phyloP scores from a whole-genome alignment of 805 yeast species.

The Nakazawaea siamensis region DNA sequence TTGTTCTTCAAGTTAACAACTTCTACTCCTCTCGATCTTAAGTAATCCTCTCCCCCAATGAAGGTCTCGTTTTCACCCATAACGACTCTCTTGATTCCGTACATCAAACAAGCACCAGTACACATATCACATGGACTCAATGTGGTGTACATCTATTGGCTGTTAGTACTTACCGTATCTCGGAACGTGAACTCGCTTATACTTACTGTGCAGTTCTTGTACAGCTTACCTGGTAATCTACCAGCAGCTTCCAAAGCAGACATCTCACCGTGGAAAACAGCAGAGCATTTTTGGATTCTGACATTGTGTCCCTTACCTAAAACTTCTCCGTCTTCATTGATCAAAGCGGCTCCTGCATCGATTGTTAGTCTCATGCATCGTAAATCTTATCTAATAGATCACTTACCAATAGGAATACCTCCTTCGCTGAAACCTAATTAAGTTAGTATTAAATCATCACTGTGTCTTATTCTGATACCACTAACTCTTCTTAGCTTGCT shows the following conservation, averaged over 20 bases:
- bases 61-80: conserved; percentile 84
- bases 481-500: conserved; percentile 59
- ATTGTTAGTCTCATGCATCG: neutral
- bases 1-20: conserved; percentile 51
- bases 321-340: conserved; percentile 68
- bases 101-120: conserved; percentile 84
- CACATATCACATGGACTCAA: conserved; percentile 95
- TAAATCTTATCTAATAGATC: too few relatives aligned
- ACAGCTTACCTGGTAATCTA: conserved; percentile 68
- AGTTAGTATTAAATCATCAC: conserved; percentile 1
- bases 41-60: conserved; percentile 74
- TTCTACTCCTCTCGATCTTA: conserved; percentile 61
- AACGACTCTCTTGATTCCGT: conserved; percentile 82
- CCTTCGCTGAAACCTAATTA: conserved; percentile 63
- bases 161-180: conserved; percentile 3
- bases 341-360: conserved; percentile 53
- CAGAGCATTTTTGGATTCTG: conserved; percentile 78
- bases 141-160: conserved; percentile 67
- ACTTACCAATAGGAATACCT: conserved; percentile 76
- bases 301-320: conserved; percentile 86
- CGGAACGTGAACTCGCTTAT: neutral
- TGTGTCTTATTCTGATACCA: too few relatives aligned
- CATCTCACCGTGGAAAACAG: conserved; percentile 90
- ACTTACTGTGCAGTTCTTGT: conserved; percentile 66
- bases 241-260: conserved; percentile 88